phyloP scores from a whole-genome alignment of 805 yeast species.

The Saccharomycopsis fermentans region DNA sequence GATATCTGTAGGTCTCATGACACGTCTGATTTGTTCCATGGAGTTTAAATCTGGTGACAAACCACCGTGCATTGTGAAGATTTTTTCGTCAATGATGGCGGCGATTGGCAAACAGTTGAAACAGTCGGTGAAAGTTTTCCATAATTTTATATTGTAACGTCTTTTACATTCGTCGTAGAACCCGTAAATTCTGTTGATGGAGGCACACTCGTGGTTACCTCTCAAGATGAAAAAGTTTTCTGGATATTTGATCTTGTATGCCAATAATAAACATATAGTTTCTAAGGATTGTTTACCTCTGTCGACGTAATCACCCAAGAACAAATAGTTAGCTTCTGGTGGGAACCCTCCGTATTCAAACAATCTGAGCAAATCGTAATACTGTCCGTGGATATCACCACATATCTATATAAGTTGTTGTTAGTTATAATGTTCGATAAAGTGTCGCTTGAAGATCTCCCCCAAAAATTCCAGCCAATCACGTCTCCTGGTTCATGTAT shows the following conservation, averaged over 20 bases:
- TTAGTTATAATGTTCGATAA: background rate
- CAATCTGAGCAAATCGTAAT: conserved; percentile 87
- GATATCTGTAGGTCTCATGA: conserved; percentile 98
- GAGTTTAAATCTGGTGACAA: conserved; percentile 93
- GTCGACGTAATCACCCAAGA: conserved; percentile 95
- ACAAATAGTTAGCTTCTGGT: conserved; percentile 93
- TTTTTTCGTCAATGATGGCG: conserved; percentile 95
- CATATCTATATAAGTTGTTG: conserved; percentile 41
- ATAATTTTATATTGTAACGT: conserved; percentile 93
- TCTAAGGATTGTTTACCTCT: conserved; percentile 97
- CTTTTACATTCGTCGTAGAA: conserved; percentile 98
- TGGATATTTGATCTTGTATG: conserved; percentile 96
- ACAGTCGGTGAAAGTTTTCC: conserved; percentile 98
- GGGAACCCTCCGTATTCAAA: conserved; percentile 99
- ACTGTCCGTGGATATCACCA: conserved; percentile 98
- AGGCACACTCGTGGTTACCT: conserved; percentile 98
- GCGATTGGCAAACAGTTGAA: conserved; percentile 98
- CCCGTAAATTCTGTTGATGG: conserved; percentile 95
- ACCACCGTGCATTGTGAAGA: conserved; percentile 99
- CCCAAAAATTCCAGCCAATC: background rate
- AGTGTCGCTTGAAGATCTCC: too few species aligned
- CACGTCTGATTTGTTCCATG: conserved; percentile 97
- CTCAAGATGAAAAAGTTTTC: conserved; percentile 94
- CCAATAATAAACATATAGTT: conserved; percentile 86
- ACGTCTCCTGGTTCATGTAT: background rate